Evolutionary conservation across 2,329 filamentous ascomycete species (phyloP).

Genomic region (Alternaria sp.): DNA sequence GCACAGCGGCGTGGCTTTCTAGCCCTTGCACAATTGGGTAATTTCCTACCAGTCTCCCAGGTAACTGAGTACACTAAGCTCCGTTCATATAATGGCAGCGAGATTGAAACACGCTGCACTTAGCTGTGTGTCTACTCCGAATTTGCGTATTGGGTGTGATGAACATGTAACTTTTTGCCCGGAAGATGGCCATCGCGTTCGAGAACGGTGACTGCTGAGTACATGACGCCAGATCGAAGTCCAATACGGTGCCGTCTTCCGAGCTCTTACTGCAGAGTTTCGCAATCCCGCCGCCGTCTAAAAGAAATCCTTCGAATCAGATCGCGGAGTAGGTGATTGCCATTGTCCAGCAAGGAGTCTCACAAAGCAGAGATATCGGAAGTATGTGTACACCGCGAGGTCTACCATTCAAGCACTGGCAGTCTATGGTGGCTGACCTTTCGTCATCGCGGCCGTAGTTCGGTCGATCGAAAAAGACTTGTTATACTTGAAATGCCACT

Average conservation of each 20-base stretch:
- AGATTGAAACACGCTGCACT: background rate
- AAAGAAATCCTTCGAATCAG: background rate
- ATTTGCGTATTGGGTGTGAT: background rate
- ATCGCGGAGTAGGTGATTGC: background rate
- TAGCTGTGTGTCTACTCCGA: background rate
- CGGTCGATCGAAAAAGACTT: background rate
- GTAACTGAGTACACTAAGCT: background rate
- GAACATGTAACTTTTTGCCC: background rate
- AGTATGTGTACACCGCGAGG: background rate
- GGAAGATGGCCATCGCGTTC: background rate
- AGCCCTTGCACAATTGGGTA: background rate
- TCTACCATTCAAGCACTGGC: background rate
- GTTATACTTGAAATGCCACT: slow-evolving; percentile 72
- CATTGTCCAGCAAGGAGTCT: background rate
- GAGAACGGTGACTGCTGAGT: background rate
- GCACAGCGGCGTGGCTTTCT: background rate
- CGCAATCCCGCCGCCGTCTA: background rate
- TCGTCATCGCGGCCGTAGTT: background rate
- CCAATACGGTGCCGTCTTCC: background rate
- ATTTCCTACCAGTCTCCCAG: background rate
- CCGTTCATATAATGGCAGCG: background rate
- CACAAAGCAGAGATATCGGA: background rate
- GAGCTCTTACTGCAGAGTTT: background rate
- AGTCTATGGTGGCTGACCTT: background rate
- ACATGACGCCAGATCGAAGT: background rate